These are phyloP conservation scores for Solanum tarapatanum DNA, from an alignment of 257 asterid species.

Conservation along the genomic window DNA sequence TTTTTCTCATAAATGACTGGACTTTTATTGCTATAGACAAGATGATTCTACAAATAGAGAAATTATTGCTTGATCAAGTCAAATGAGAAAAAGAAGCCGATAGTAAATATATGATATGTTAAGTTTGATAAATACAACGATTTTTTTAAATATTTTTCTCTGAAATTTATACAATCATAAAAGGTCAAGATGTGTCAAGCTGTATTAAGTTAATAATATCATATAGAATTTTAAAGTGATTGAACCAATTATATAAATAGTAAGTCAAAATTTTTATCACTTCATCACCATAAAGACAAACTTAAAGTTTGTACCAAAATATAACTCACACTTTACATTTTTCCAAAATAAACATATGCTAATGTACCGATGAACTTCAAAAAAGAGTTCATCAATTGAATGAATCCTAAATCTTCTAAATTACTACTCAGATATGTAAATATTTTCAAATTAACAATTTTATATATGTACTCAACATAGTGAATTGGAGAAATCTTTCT, in stretches of 20 bases:
- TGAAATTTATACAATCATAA: neutral
- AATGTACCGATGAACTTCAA: neutral
- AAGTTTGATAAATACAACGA: neutral
- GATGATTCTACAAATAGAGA: neutral
- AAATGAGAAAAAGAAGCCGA: neutral
- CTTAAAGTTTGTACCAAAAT: neutral
- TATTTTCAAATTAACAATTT: neutral
- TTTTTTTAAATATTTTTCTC: neutral
- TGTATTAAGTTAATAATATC: neutral
- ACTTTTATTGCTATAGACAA: neutral
- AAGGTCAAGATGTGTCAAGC: neutral
- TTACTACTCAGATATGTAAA: neutral
- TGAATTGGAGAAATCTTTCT: neutral
- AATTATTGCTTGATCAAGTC: neutral
- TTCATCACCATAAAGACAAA: neutral
- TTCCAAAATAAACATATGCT: neutral
- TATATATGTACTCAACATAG: neutral
- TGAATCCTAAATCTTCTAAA: neutral
- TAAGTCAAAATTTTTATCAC: neutral
- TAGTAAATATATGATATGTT: neutral
- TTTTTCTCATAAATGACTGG: neutral
- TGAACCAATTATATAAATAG: neutral
- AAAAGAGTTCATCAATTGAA: neutral
- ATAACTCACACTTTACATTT: neutral
- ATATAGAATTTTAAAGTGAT: neutral